Conservation (phyloP, 2,329 filamentous ascomycete genomes). For the Sporothrix sp. region DNA sequence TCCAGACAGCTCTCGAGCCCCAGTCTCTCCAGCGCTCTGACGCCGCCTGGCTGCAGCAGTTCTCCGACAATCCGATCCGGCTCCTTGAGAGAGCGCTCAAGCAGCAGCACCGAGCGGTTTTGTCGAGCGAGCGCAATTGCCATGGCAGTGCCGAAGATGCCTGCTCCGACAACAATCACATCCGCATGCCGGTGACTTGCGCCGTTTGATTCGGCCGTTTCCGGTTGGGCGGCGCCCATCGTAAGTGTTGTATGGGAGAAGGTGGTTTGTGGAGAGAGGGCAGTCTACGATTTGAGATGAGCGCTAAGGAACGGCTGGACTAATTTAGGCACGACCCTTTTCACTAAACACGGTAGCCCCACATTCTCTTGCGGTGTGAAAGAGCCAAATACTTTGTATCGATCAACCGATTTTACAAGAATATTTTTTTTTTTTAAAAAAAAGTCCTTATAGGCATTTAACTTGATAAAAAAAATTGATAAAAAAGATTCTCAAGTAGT, state of each 20-base stretch:
- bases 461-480: no score
- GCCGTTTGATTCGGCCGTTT: background rate
- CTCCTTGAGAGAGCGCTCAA: conserved; percentile 82
- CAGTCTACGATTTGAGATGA: no score
- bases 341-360: no score
- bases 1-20: conserved; percentile 77
- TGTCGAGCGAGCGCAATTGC: conserved; percentile 78
- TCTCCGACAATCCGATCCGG: conserved; percentile 94
- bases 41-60: conserved; percentile 82
- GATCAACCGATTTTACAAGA: no score
- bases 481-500: no score
- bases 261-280: no score
- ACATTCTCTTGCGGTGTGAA: no score
- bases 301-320: no score
- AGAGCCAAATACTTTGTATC: no score
- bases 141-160: conserved; percentile 76
- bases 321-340: no score
- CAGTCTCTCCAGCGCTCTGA: conserved; percentile 67
- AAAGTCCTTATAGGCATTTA: no score
- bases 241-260: background rate
- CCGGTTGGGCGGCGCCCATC: background rate
- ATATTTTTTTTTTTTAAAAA: no score
- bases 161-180: conserved; percentile 82
- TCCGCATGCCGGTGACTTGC: conserved; percentile 55
- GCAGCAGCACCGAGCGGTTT: conserved; percentile 76